Evolutionary conservation across 2,329 filamentous ascomycete genomes (phyloP).

Genomic region (Colletotrichum agaves): DNA sequence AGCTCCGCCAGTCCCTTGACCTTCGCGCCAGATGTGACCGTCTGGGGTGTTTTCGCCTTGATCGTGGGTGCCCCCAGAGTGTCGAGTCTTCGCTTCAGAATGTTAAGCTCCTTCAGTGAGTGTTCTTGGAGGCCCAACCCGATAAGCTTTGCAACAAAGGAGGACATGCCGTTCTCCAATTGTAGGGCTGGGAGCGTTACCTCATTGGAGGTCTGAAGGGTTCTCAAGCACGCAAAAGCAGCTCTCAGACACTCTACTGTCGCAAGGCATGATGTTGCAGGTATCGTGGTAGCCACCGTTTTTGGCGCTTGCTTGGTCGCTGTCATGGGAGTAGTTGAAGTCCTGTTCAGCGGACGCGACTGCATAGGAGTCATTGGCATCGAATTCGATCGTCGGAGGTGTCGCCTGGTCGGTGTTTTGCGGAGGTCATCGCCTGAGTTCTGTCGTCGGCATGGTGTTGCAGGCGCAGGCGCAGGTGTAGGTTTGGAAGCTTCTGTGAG

Average conservation of each 20-base stretch:
- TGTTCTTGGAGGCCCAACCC: slow-evolving; percentile 72
- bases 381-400: slow-evolving; percentile 65
- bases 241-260: slow-evolving; percentile 75
- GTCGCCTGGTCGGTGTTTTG: slow-evolving; percentile 46
- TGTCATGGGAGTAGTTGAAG: slow-evolving; percentile 62
- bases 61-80: slow-evolving; percentile 21
- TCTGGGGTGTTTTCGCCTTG: slow-evolving; percentile 12
- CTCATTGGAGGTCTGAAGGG: slow-evolving; percentile 63
- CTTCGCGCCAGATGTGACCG: slow-evolving; percentile 15
- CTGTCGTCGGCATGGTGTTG: slow-evolving; percentile 49
- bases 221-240: slow-evolving; percentile 73
- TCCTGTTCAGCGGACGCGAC: slow-evolving; percentile 69
- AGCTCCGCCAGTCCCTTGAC: slow-evolving; percentile 66
- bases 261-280: slow-evolving; percentile 60
- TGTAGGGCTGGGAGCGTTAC: slow-evolving; percentile 71
- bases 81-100: slow-evolving; percentile 73
- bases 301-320: slow-evolving; percentile 47
- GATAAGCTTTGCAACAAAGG: slow-evolving; percentile 74
- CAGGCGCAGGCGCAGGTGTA: slow-evolving; percentile 45
- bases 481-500: slow-evolving; percentile 74
- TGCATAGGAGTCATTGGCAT: slow-evolving; percentile 70
- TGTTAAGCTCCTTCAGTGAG: slow-evolving; percentile 74
- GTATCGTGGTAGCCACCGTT: slow-evolving; percentile 40
- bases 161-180: slow-evolving; percentile 78
- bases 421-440: slow-evolving; percentile 49